Percentiles rank a stretch among this genome's conserved stretches.
phyloP scores from a whole-genome alignment of 345 rosid genomes.

The Eucalyptus sp. region DNA sequence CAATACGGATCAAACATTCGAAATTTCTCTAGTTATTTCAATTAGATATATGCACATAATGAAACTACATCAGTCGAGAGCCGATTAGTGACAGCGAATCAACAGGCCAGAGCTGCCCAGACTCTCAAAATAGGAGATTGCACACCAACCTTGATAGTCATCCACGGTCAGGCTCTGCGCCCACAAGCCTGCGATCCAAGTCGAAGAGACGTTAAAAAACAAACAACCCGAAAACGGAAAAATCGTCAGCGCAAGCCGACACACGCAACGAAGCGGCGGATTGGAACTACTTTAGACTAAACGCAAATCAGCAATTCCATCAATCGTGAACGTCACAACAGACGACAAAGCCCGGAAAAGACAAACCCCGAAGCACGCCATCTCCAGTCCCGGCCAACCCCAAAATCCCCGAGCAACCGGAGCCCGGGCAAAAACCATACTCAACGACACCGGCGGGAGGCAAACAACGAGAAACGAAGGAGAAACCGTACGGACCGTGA shows the following conservation, averaged over 20 bases:
- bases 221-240: neutral
- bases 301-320: neutral
- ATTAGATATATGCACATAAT: neutral
- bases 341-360: neutral
- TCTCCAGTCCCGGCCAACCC: neutral
- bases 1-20: neutral
- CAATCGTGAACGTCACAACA: neutral
- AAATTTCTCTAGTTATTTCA: neutral
- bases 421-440: neutral
- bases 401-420: too few relatives aligned
- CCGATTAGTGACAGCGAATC: neutral
- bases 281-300: neutral
- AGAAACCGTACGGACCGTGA: slow-evolving; percentile 40
- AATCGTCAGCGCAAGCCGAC: neutral
- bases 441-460: neutral
- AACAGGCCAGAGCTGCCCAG: neutral
- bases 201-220: neutral
- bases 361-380: neutral
- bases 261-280: neutral
- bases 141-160: slow-evolving; percentile 79
- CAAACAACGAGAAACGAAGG: neutral
- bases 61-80: neutral
- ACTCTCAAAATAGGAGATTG: neutral
- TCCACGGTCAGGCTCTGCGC: slow-evolving; percentile 60
- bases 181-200: slow-evolving; percentile 38